phyloP scores from a whole-genome alignment of 305 asterid species.

The Fraxinus paxiana region DNA sequence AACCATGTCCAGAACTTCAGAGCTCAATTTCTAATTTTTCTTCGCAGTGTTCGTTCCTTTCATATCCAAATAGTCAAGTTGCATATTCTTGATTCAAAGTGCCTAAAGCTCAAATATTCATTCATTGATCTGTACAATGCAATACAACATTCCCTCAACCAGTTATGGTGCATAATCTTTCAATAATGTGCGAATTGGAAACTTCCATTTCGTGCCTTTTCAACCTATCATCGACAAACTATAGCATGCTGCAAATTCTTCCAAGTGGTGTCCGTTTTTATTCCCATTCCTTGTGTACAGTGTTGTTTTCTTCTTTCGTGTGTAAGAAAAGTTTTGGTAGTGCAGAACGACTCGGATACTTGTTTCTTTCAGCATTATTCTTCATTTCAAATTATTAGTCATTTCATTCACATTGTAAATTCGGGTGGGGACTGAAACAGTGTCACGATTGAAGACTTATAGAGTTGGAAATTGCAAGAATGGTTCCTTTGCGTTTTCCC shows the following conservation, averaged over 20 bases:
- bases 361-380: slow-evolving; percentile 29
- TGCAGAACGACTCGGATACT: slow-evolving; percentile 42
- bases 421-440: slow-evolving; percentile 38
- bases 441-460: slow-evolving; percentile 33
- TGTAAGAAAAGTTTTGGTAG: slow-evolving; percentile 98
- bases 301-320: slow-evolving; percentile 56
- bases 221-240: slow-evolving; percentile 19
- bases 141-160: slow-evolving; percentile 20
- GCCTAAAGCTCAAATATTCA: slow-evolving; percentile 27
- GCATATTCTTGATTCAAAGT: slow-evolving; percentile 34
- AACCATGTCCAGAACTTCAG: slow-evolving; percentile 66
- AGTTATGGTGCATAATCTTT: slow-evolving; percentile 38
- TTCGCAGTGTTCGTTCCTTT: slow-evolving; percentile 32
- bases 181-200: slow-evolving; percentile 28
- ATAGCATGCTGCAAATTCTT: slow-evolving; percentile 24
- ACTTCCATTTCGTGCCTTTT: slow-evolving; percentile 23
- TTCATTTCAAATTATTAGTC: slow-evolving; percentile 28
- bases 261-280: slow-evolving; percentile 31
- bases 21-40: slow-evolving; percentile 27
- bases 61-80: slow-evolving; percentile 27
- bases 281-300: slow-evolving; percentile 59
- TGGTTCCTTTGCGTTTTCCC: slow-evolving; percentile 19
- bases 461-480: slow-evolving; percentile 44
- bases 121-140: slow-evolving; percentile 39
- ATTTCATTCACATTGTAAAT: slow-evolving; percentile 65